Conservation (phyloP, 805 yeast species). For the Cyberlindnera veronae region DNA sequence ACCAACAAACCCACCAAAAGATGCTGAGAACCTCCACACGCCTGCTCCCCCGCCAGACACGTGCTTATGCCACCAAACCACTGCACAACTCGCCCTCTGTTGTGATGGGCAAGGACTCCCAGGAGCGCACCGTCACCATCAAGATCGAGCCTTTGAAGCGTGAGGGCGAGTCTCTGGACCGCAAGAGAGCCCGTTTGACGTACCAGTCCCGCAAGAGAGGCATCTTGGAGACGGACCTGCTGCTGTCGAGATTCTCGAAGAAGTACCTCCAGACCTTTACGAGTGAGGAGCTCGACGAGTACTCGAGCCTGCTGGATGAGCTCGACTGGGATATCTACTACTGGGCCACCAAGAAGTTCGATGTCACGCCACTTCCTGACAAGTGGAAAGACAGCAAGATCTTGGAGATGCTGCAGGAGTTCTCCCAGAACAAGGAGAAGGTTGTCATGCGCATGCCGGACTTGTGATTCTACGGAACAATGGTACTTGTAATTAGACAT, state of each 20-base stretch:
- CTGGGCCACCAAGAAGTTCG: constrained; percentile 89
- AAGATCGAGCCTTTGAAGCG: constrained; percentile 78
- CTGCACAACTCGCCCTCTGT: constrained; percentile 23
- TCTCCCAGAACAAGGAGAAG: constrained; percentile 67
- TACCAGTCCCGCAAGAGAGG: constrained; percentile 96
- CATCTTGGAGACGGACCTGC: constrained; percentile 85
- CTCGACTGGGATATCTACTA: constrained; percentile 99
- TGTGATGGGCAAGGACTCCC: constrained; percentile 15
- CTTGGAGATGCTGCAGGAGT: constrained; percentile 61
- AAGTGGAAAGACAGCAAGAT: constrained; percentile 72
- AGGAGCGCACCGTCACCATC: constrained; percentile 20
- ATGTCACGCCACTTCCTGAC: constrained; percentile 82
- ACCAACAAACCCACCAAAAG: not conserved
- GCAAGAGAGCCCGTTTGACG: constrained; percentile 79
- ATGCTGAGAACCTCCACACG: not conserved
- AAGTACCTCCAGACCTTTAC: constrained; percentile 58
- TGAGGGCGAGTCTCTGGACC: constrained; percentile 64
- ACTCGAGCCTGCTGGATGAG: constrained; percentile 81
- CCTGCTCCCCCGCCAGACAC: not conserved
- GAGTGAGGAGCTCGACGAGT: constrained; percentile 72
- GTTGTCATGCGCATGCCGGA: constrained; percentile 88
- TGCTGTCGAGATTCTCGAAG: constrained; percentile 83
- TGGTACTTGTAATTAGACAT: too few species aligned
- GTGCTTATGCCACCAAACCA: constrained; percentile 14
- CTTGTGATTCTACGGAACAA: too few species aligned